phyloP scores from a whole-genome alignment of 345 rosid genomes.

The Draba incana region DNA sequence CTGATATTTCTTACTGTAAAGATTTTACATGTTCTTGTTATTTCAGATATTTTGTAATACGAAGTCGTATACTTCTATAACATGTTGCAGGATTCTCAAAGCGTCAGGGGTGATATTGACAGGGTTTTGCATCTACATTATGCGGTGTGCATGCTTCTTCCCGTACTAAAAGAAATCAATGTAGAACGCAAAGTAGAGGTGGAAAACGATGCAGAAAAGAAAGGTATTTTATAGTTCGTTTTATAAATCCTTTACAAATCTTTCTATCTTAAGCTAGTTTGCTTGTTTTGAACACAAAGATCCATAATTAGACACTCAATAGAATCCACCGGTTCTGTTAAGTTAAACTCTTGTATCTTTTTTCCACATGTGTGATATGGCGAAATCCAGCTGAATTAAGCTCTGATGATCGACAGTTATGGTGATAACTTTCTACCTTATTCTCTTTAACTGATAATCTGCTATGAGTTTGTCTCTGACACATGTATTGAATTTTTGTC shows the following conservation, averaged over 20 bases:
- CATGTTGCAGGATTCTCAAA: slow-evolving; percentile 60
- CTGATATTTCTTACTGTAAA: slow-evolving; percentile 30
- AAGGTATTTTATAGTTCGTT: slow-evolving; percentile 47
- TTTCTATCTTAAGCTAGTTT: slow-evolving; percentile 14
- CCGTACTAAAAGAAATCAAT: slow-evolving; percentile 75
- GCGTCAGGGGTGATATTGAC: slow-evolving; percentile 60
- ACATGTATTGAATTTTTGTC: slow-evolving; percentile 39
- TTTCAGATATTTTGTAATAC: slow-evolving; percentile 13
- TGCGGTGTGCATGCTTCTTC: slow-evolving; percentile 91
- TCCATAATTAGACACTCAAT: slow-evolving; percentile 1
- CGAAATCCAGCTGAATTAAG: slow-evolving; percentile 51
- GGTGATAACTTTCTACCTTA: slow-evolving; percentile 53
- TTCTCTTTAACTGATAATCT: slow-evolving; percentile 11
- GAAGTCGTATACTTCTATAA: slow-evolving; percentile 8
- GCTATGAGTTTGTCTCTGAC: slow-evolving; percentile 33
- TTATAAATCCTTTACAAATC: background rate
- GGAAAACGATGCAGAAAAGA: slow-evolving; percentile 66
- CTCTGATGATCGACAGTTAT: slow-evolving; percentile 50
- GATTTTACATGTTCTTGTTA: slow-evolving; percentile 24
- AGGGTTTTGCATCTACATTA: slow-evolving; percentile 78
- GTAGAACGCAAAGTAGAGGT: slow-evolving; percentile 61
- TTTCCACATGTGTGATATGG: slow-evolving; percentile 48
- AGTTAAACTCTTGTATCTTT: slow-evolving; percentile 29
- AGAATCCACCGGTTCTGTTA: background rate
- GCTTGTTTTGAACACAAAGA: slow-evolving; percentile 1